Conservation (phyloP, 1,284 basidiomycete species). For the Trichosporon inkin region DNA sequence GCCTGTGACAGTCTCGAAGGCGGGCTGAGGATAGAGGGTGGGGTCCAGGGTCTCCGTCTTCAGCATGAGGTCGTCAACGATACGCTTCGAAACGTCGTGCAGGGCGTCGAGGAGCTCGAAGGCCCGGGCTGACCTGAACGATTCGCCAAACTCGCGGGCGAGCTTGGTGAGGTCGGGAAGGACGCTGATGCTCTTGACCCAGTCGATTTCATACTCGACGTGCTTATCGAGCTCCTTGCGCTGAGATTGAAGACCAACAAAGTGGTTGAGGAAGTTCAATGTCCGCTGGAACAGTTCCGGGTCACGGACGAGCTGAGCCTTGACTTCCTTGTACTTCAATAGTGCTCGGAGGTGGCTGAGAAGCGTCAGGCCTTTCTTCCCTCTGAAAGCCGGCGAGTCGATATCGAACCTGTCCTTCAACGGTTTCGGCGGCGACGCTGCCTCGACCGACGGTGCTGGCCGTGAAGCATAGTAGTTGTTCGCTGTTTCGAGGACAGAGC, state of each 20-base stretch:
- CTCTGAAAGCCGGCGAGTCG: slow-evolving; percentile 79
- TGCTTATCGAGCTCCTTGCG: slow-evolving; percentile 74
- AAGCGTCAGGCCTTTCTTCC: slow-evolving; percentile 86
- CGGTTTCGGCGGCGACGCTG: not conserved
- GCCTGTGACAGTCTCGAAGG: slow-evolving; percentile 55
- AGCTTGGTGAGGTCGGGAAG: slow-evolving; percentile 80
- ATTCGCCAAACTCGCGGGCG: slow-evolving; percentile 81
- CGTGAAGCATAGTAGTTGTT: slow-evolving; percentile 64
- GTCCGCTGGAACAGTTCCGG: slow-evolving; percentile 59
- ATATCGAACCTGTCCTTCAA: slow-evolving; percentile 58
- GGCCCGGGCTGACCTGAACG: slow-evolving; percentile 56
- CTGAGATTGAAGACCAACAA: slow-evolving; percentile 87
- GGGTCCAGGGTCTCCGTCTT: slow-evolving; percentile 56
- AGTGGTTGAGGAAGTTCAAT: slow-evolving; percentile 69
- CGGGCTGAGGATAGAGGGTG: slow-evolving; percentile 60
- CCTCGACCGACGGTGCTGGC: not conserved
- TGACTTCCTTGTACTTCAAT: slow-evolving; percentile 68
- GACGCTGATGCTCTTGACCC: slow-evolving; percentile 90
- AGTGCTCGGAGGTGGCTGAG: slow-evolving; percentile 68
- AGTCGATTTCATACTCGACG: slow-evolving; percentile 91
- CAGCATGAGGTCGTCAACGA: slow-evolving; percentile 59
- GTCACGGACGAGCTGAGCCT: slow-evolving; percentile 66
- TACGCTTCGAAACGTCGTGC: slow-evolving; percentile 64
- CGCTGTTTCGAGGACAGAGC: slow-evolving; percentile 72
- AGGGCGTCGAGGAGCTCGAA: slow-evolving; percentile 66